Evolutionary conservation across 176 grass and related monocot species (phyloP), one percentile per base, ranked within the genome.

Genomic region (Carex littledalei): DNA sequence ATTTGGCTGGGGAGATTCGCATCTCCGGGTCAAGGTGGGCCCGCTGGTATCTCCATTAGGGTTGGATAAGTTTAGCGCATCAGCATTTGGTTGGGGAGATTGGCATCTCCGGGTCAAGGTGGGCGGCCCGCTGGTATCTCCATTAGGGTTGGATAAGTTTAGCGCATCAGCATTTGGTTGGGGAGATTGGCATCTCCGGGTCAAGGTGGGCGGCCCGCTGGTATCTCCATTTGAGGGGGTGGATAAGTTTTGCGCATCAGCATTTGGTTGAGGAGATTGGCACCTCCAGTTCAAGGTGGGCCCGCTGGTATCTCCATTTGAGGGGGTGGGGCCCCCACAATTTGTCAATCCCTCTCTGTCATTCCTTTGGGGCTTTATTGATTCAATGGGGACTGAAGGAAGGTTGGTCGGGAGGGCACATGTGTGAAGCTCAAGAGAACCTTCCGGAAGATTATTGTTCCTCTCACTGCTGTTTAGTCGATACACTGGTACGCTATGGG

Each of bases 361-460:
- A 61, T 61, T 59, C 16, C 5, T 61, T 66, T 32, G 64, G 73
- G 87, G 87, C 65, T 81, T 78, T 84, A 85, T 77, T 43, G 82
- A 85, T 43, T 88, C 79, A 17, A 85, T 82, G 82, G 78, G 62
- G 78, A 94, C 85, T 70, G 86, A 90, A 85, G 84, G 78, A 78
- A 87, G 84, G 76, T 98, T 87, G 76, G 35, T 75, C 26, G 93
- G 95, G 66, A 98, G 95, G 82, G 89, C 91, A 77, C 88, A 89
- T 54, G 84, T 82, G 76, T 98, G 93, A 31, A 98, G 92, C 88
- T 98, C 93, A 68, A 98, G 67, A 88, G 89, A 93, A 73, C 93
- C 93, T 93, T 81, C 67, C 62, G 95, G 95, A 82, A 86, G 55
- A 83, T 91, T 91, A 1, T 35, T 35, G 22, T 85, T 87, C 50